Percentiles rank a stretch among this genome's conserved stretches.
Evolutionary conservation across 208 protist species (phyloP).

Genomic region (Leishmania aethiopica): DNA sequence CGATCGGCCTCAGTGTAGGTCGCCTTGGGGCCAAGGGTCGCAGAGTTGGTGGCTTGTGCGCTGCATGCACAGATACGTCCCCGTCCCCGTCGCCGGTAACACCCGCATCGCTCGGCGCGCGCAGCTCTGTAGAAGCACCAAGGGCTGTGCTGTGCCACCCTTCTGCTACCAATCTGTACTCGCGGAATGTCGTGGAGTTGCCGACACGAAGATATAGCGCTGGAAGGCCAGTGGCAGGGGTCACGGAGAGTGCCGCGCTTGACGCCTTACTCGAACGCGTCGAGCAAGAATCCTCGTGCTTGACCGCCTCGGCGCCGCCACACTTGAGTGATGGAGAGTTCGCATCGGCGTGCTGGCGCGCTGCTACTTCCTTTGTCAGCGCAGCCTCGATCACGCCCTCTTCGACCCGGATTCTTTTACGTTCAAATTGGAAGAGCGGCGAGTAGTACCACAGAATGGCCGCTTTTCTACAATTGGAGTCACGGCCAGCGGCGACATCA

Average conservation of each 20-base stretch:
- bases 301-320: not conserved
- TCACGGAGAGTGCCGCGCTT: not conserved
- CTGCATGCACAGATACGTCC: not conserved
- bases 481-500: not conserved
- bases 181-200: constrained; percentile 50
- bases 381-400: constrained; percentile 52
- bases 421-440: constrained; percentile 59
- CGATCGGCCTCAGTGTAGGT: constrained; percentile 16
- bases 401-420: constrained; percentile 75
- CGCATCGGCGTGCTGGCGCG: constrained; percentile 4
- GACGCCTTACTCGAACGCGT: not conserved
- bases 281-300: not conserved
- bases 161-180: constrained; percentile 34
- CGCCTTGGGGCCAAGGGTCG: not conserved
- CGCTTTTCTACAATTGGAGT: not conserved
- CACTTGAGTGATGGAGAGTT: not conserved
- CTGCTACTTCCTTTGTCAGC: constrained; percentile 11
- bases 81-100: not conserved
- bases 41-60: constrained; percentile 14
- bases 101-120: not conserved
- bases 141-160: not conserved
- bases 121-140: not conserved
- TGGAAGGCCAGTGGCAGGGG: constrained; percentile 10
- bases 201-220: constrained; percentile 54
- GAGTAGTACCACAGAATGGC: constrained; percentile 65